Evolutionary conservation across 306 rosid species (phyloP).

Genomic region (Prunus mira): DNA sequence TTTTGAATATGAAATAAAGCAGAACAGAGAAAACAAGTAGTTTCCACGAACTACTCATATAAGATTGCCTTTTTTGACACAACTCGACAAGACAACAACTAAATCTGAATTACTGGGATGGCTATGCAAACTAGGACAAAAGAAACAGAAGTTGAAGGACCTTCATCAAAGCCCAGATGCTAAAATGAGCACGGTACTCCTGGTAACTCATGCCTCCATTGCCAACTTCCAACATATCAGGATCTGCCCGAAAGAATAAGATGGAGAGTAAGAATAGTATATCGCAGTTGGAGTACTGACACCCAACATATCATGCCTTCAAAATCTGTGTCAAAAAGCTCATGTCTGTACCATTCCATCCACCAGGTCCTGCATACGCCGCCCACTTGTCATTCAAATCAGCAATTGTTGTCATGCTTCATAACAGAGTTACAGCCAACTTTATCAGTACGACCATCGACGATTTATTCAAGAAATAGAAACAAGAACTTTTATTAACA

Average conservation of each 20-base stretch:
- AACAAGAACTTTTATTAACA: background rate
- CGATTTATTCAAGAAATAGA: background rate
- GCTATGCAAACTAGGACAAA: constrained; percentile 6
- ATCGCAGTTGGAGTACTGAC: constrained; percentile 19
- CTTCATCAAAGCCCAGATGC: constrained; percentile 99
- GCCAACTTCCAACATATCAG: constrained; percentile 99
- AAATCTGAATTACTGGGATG: background rate
- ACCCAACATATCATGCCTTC: constrained; percentile 11
- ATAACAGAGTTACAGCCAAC: constrained; percentile 25
- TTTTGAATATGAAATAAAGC: background rate
- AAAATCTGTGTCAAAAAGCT: constrained; percentile 19
- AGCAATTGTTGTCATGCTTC: constrained; percentile 86
- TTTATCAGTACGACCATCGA: constrained; percentile 20
- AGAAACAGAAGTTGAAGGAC: constrained; percentile 28
- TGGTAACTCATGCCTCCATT: constrained; percentile 92
- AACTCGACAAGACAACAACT: background rate
- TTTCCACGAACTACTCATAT: background rate
- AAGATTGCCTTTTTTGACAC: background rate
- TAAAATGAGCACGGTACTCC: constrained; percentile 92
- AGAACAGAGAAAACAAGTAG: background rate
- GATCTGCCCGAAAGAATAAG: constrained; percentile 55
- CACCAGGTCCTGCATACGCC: constrained; percentile 97
- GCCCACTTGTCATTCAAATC: constrained; percentile 97
- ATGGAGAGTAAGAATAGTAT: constrained; percentile 15
- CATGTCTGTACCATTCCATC: constrained; percentile 84